Evolutionary conservation across 2,329 filamentous ascomycete genomes (phyloP).

Genomic region (Periconia digitata): DNA sequence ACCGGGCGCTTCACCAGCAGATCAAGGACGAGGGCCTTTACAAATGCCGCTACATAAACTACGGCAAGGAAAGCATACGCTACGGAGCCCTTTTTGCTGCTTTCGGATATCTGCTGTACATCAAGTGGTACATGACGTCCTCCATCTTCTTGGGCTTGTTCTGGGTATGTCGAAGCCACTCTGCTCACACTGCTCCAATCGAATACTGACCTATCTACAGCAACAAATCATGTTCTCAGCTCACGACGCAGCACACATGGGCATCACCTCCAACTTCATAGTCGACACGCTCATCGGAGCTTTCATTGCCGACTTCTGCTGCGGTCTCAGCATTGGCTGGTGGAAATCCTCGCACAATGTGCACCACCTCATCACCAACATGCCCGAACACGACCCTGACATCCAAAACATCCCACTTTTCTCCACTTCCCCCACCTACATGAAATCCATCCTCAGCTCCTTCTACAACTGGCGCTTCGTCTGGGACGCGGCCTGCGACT

Average conservation of each 20-base stretch:
- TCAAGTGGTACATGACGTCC: conserved; percentile 60
- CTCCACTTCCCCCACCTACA: conserved; percentile 79
- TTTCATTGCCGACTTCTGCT: conserved; percentile 66
- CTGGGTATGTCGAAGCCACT: conserved; percentile 49
- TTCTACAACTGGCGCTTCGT: conserved; percentile 82
- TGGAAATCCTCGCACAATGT: conserved; percentile 72
- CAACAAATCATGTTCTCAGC: conserved; percentile 71
- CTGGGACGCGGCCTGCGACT: conserved; percentile 73
- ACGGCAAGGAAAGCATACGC: conserved; percentile 60
- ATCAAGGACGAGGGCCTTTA: conserved; percentile 61
- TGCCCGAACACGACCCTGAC: conserved; percentile 52
- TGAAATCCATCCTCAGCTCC: conserved; percentile 71
- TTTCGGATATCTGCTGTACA: conserved; percentile 51
- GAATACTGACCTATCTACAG: conserved; percentile 35
- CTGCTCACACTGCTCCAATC: not conserved
- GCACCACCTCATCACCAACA: conserved; percentile 68
- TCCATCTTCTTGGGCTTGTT: conserved; percentile 63
- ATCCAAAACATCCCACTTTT: conserved; percentile 76
- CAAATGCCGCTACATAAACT: conserved; percentile 60
- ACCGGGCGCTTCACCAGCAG: conserved; percentile 58
- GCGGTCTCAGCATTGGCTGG: conserved; percentile 67
- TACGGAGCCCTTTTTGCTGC: conserved; percentile 55
- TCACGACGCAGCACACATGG: conserved; percentile 65
- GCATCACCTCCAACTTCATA: conserved; percentile 62
- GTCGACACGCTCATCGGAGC: conserved; percentile 63